A percentile compares a stretch with the other conserved stretches of the same genome.
Conservation (phyloP, 2,329 filamentous ascomycete genomes). For the Juglanconis juglandina region DNA sequence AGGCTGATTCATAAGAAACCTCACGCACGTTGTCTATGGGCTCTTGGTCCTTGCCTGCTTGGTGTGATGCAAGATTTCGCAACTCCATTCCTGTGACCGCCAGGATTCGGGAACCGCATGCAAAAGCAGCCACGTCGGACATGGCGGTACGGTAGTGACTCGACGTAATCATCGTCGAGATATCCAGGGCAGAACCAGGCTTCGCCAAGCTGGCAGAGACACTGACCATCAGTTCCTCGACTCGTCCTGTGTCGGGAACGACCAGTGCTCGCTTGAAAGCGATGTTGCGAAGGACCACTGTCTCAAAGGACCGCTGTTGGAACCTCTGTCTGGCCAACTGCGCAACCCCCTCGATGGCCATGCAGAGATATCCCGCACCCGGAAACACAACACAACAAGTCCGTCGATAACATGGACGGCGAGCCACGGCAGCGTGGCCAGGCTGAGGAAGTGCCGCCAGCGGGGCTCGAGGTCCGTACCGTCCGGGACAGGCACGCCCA, state of each 20-base stretch:
- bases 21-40: too few species aligned
- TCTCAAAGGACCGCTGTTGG: not conserved
- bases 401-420: slow-evolving; percentile 24
- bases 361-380: slow-evolving; percentile 16
- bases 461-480: slow-evolving; percentile 13
- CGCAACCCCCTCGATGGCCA: slow-evolving; percentile 20
- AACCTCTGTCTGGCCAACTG: slow-evolving; percentile 12
- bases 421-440: slow-evolving; percentile 32
- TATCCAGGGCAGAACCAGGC: not conserved
- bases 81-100: not conserved
- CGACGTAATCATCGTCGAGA: not conserved
- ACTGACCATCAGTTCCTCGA: not conserved
- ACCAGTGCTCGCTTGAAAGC: not conserved
- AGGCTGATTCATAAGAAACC: not conserved
- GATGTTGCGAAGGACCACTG: not conserved
- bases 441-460: slow-evolving; percentile 16
- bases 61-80: not conserved
- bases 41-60: too few species aligned
- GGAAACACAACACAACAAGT: slow-evolving; percentile 22
- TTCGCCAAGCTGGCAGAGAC: not conserved
- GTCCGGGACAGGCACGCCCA: slow-evolving; percentile 32
- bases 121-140: not conserved
- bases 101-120: not conserved
- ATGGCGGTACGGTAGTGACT: not conserved
- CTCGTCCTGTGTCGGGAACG: not conserved